Base-by-base conservation (phyloP, 2,329 filamentous ascomycete species). In the Furcasterigmium sp. region DNA sequence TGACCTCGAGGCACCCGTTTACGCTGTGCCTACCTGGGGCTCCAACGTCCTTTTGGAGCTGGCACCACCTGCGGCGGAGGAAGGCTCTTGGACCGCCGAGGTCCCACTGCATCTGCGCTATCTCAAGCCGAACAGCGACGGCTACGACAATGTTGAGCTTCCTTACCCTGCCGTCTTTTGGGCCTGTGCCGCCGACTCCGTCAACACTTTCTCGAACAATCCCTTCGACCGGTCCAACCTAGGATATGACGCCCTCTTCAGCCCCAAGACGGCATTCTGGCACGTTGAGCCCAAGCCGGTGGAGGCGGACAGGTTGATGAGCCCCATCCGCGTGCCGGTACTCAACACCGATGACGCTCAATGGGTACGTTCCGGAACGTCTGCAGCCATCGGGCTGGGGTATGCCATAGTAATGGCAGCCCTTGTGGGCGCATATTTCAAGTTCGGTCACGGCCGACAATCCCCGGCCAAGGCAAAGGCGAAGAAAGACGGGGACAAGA, bases 101-200 rank as follows among this genome's bases (percentile, higher is more conserved):
- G 77, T 97, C 28, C 91, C 91, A 0, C 73, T 95, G 13, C 91
- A 97, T 58, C 73, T 95, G 3, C 85, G 91, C 25, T 97, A 96
- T 60, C 73, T 95, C 5, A 65, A 72, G 6, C 86, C 86, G 0
- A 72, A 74, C 0, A 60, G 63, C 35, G 71, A 71, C 3, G 82
- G 82, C 3, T 70, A 78, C 49, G 61, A 66, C 3, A 52, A 70
- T 5, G 62, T 82, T 1, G 67, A 80, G n/a, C 61, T 93, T 0
- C 87, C 91, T 0, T 91, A 85, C 68, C 91, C 91, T 0, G 77
- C 80, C 0, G 77, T 96, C 0, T 96, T 96, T 69, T 96, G 91
- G 91, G 89, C 90, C 1, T 97, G 91, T 57, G 72, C 77, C 8
- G 78, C 83, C 0, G 76, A 79, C 9, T 75, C 80, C 41, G 80